Base-by-base conservation (phyloP, 768 basidiomycete species). In the Calvatia gigantea region DNA sequence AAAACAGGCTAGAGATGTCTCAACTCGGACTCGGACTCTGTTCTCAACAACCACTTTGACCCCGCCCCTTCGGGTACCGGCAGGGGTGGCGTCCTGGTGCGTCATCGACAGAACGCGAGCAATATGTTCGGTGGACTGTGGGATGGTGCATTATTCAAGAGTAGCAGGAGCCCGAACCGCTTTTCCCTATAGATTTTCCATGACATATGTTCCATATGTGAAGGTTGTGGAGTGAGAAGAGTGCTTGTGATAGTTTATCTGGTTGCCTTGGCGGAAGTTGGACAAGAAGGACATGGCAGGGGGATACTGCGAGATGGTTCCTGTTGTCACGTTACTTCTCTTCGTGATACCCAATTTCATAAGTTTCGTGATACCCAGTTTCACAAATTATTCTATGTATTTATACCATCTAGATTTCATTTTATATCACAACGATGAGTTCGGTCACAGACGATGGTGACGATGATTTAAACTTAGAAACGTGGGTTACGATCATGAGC, bases 171-270 rank as follows among this genome's bases (percentile, higher is more conserved):
- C 49, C 37, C 60, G 5, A 67, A 63, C 46, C 61, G 70, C 28
- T 71, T 69, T 37, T 69, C 69, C 42, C 59, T 71, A 4, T 70
- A 53, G 59, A n/a, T 48, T 23, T 55, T 4, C n/a, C 2, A 3
- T 37, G 35, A 37, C n/a, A 14, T 37, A 19, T 37, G 4, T 37
- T 48, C 11, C 39, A 41, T 42, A 41, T 41, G n/a, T 42, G 17
- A 51, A 38, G 45, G 27, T 46, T 43, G 42, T 45, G 43, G 43
- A 48, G 29, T 31, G 46, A 32, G 46, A 48, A 21, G 46, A 31
- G 11, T 17, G 17, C 14, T 9, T 19, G 9, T 21, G 46, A 35
- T 33, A 28, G 43, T 21, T 25, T 43, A 19, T 32, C 46, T 19
- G 14, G 14, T 31, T 15, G 28, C 0, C 29, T 12, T 32, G 46